phyloP scores from a whole-genome alignment of 140 eudicot species.

The Ambrosia hybrid region DNA sequence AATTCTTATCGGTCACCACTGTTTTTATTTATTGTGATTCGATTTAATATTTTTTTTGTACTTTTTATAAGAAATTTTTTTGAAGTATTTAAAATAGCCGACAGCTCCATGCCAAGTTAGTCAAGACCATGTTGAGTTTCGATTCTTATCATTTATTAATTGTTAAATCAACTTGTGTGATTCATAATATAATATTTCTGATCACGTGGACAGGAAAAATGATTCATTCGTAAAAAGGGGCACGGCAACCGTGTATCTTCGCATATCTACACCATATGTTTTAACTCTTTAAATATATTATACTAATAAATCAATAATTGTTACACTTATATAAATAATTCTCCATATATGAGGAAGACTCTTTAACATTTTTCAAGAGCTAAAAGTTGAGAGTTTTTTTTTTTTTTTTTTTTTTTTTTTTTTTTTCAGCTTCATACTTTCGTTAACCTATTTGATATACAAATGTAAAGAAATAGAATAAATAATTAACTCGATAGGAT shows the following conservation, averaged over 20 bases:
- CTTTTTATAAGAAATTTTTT: background rate
- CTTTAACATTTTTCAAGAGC: no score
- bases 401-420: no score
- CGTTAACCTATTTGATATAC: no score
- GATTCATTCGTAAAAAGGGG: constrained; percentile 2
- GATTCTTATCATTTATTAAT: constrained; percentile 6
- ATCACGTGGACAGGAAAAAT: constrained; percentile 30
- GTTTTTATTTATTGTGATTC: no score
- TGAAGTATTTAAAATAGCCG: constrained; percentile 20
- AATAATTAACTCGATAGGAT: no score
- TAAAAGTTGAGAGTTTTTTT: no score
- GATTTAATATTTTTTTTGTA: no score
- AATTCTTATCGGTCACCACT: no score
- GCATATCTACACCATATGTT: background rate
- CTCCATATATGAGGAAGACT: no score
- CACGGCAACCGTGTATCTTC: background rate
- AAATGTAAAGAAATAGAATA: no score
- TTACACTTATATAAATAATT: background rate
- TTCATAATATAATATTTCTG: background rate
- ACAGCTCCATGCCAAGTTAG: constrained; percentile 56
- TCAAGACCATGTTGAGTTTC: constrained; percentile 39
- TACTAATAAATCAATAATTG: background rate
- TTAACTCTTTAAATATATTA: background rate
- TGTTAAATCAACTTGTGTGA: constrained; percentile 26
- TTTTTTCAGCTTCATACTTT: no score